phyloP scores from a whole-genome alignment of 225 moss, liverwort and hornwort genomes.

The Climacium dendroides region DNA sequence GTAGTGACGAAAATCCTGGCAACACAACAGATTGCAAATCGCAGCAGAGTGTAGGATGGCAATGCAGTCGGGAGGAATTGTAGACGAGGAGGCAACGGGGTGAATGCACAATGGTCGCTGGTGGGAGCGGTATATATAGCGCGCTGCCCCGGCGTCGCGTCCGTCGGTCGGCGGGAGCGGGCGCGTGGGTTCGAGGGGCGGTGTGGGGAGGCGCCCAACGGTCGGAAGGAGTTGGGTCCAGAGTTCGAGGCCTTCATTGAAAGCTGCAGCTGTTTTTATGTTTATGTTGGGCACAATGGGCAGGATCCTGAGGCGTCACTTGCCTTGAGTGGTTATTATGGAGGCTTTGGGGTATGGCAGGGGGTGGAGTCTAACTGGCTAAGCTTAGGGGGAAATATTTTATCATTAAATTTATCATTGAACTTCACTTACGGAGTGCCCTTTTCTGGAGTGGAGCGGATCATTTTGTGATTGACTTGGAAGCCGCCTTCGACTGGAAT shows the following conservation, averaged over 20 bases:
- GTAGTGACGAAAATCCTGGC: background rate
- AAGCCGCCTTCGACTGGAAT: background rate
- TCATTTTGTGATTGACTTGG: background rate
- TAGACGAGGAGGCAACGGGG: no score
- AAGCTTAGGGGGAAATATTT: background rate
- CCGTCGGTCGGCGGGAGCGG: background rate
- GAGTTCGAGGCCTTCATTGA: background rate
- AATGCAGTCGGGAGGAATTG: no score
- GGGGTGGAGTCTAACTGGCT: background rate
- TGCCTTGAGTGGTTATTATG: background rate
- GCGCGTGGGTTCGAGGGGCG: rapidly evolving
- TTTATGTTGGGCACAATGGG: background rate
- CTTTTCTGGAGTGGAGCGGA: background rate
- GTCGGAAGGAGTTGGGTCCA: background rate
- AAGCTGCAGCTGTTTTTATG: constrained; percentile 21
- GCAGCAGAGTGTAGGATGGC: rapidly evolving
- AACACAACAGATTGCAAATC: background rate
- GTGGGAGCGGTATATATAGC: background rate
- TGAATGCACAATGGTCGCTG: rapidly evolving
- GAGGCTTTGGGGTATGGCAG: background rate
- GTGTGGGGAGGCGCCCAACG: background rate
- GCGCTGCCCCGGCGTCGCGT: background rate
- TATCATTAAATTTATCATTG: no score
- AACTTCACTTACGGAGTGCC: background rate
- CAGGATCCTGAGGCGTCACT: background rate